Conservation (phyloP, 78 protist species). For the Isochrysis galbana region DNA sequence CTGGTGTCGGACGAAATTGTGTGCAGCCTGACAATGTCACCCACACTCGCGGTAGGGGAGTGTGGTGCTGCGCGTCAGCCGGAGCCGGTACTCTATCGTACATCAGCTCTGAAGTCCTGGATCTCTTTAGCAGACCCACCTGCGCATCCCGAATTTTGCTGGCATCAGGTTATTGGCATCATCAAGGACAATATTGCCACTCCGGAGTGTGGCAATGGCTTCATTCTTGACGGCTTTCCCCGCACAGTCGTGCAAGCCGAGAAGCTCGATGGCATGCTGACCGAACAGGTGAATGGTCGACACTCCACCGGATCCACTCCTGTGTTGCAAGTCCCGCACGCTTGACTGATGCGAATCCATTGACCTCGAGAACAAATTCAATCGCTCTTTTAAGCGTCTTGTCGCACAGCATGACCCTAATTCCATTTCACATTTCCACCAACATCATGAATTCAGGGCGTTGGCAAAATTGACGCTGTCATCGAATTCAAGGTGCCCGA, state of each 20-base stretch:
- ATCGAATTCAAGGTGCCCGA: constrained; percentile 81
- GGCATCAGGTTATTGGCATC: constrained; percentile 65
- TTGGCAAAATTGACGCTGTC: constrained; percentile 61
- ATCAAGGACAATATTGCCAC: constrained; percentile 73
- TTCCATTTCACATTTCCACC: too few species aligned
- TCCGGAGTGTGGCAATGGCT: constrained; percentile 85
- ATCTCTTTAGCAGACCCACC: neutral
- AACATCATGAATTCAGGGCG: too few species aligned
- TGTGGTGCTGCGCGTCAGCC: neutral
- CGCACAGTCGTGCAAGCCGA: constrained; percentile 94
- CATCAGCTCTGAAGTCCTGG: too few species aligned
- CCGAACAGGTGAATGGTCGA: too few species aligned
- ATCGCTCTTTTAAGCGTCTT: constrained; percentile 51
- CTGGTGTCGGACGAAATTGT: constrained; percentile 60
- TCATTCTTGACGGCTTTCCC: constrained; percentile 97
- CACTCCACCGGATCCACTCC: neutral
- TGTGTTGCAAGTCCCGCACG: neutral
- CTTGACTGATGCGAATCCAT: neutral
- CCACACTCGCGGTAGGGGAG: neutral
- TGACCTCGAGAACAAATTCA: neutral
- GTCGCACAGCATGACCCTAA: too few species aligned
- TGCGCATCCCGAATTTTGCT: neutral
- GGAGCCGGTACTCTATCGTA: too few species aligned
- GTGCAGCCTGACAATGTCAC: too few species aligned
- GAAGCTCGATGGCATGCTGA: constrained; percentile 42